Percentiles rank a stretch among this genome's conserved stretches.
phyloP scores from a whole-genome alignment of 73 alveolate genomes.

The Paramecium primaurelia region DNA sequence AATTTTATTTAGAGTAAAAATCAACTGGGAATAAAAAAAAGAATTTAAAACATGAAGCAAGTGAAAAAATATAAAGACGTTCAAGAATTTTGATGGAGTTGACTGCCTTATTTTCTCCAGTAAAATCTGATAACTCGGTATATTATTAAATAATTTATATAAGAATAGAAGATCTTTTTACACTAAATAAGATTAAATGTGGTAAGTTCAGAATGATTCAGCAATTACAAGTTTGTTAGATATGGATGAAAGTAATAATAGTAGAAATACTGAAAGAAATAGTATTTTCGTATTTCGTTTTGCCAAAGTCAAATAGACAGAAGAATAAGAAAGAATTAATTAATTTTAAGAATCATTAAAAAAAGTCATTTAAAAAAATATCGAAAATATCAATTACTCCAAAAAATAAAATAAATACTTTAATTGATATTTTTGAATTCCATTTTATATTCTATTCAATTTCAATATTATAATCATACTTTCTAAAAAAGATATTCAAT shows the following conservation, averaged over 20 bases:
- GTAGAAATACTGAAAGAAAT: neutral
- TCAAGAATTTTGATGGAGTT: neutral
- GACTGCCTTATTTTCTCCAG: neutral
- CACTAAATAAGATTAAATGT: neutral
- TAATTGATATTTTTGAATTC: neutral
- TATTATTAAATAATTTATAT: neutral
- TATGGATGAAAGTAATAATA: neutral
- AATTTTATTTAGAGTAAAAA: neutral
- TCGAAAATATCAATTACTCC: neutral
- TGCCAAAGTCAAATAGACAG: neutral
- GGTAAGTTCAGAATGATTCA: neutral
- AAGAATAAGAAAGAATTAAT: neutral
- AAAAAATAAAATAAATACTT: neutral
- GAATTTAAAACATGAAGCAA: neutral
- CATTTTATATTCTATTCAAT: neutral
- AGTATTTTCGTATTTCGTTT: neutral
- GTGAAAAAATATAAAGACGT: neutral
- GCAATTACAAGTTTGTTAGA: neutral
- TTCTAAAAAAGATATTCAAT: too few species aligned
- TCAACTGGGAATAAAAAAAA: neutral
- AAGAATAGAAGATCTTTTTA: neutral
- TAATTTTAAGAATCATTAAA: neutral
- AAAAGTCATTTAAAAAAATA: neutral
- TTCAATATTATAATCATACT: neutral
- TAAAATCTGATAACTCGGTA: neutral